A percentile compares a stretch with the other conserved stretches of the same genome.
phyloP scores from a whole-genome alignment of 1,284 basidiomycete species.

The Agaricales sp. region DNA sequence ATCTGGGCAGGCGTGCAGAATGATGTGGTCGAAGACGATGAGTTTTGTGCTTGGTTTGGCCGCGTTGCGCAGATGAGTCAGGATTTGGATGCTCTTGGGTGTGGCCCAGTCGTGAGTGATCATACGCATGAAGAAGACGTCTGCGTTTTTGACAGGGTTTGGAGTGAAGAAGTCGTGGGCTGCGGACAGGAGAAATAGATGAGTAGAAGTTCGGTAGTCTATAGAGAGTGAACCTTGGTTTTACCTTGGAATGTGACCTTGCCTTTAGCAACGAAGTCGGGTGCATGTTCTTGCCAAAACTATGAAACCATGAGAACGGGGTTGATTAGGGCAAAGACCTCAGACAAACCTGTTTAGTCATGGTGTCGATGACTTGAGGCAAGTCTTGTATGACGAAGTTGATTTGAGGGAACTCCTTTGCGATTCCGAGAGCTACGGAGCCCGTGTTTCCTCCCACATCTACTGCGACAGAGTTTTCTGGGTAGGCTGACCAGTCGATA shows the following conservation, averaged over 20 bases:
- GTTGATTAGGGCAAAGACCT: not conserved
- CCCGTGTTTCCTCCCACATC: slow-evolving; percentile 18
- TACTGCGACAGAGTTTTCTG: slow-evolving; percentile 10
- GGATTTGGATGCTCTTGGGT: slow-evolving; percentile 13
- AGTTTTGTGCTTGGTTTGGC: slow-evolving; percentile 15
- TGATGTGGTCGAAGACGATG: slow-evolving; percentile 17
- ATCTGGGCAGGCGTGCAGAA: slow-evolving; percentile 12
- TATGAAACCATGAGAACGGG: not conserved
- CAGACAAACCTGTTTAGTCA: not conserved
- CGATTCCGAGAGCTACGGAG: slow-evolving; percentile 13
- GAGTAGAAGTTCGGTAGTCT: not conserved
- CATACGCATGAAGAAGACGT: slow-evolving; percentile 16
- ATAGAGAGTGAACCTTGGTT: not conserved
- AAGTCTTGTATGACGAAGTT: slow-evolving; percentile 15
- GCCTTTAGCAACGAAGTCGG: slow-evolving; percentile 7
- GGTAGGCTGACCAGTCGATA: slow-evolving; percentile 10
- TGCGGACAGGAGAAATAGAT: slow-evolving; percentile 8
- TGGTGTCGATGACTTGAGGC: not conserved
- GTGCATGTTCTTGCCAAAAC: slow-evolving; percentile 9
- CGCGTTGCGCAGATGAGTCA: slow-evolving; percentile 15
- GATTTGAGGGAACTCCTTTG: slow-evolving; percentile 14
- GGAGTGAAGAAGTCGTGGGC: slow-evolving; percentile 19
- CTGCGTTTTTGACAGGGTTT: slow-evolving; percentile 15
- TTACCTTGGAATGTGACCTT: slow-evolving; percentile 11
- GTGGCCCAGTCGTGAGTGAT: slow-evolving; percentile 20